These are phyloP conservation scores for Pyracantha coccinea DNA, from an alignment of 331 rosid genomes.

Conservation along the genomic window DNA sequence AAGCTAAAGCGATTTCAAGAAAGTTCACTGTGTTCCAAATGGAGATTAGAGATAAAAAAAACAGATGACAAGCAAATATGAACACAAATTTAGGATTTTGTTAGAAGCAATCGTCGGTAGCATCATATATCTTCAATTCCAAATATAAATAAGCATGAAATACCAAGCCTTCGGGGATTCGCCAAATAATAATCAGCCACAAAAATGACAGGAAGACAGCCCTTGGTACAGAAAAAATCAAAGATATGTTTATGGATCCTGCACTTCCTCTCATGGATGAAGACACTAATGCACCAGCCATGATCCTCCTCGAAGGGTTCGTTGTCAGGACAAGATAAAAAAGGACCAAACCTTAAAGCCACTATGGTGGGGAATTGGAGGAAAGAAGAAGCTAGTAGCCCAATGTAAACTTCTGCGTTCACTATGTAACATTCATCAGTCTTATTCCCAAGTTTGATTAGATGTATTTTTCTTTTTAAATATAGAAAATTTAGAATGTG, in stretches of 20 bases:
- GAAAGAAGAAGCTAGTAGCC: conserved; percentile 49
- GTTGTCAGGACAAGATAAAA: neutral
- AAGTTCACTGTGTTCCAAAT: neutral
- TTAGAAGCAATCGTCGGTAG: neutral
- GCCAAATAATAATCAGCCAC: neutral
- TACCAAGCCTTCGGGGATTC: neutral
- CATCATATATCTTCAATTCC: neutral
- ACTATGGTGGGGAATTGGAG: neutral
- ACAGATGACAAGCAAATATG: neutral
- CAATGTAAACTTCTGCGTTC: conserved; percentile 93
- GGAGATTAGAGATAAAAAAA: neutral
- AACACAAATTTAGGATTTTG: neutral
- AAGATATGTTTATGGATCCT: neutral
- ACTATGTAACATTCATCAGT: conserved; percentile 89
- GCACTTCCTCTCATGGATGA: neutral
- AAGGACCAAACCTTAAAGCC: conserved; percentile 1
- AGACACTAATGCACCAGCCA: neutral
- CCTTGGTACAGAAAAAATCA: neutral
- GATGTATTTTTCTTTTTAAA: too few species aligned
- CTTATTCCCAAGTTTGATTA: conserved; percentile 17
- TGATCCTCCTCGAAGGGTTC: neutral
- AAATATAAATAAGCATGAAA: neutral
- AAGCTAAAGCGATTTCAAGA: neutral
- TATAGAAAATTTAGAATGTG: too few species aligned
- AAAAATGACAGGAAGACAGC: neutral